Base-by-base conservation (phyloP, 2,329 filamentous ascomycete species). In the Penicillium sp. region DNA sequence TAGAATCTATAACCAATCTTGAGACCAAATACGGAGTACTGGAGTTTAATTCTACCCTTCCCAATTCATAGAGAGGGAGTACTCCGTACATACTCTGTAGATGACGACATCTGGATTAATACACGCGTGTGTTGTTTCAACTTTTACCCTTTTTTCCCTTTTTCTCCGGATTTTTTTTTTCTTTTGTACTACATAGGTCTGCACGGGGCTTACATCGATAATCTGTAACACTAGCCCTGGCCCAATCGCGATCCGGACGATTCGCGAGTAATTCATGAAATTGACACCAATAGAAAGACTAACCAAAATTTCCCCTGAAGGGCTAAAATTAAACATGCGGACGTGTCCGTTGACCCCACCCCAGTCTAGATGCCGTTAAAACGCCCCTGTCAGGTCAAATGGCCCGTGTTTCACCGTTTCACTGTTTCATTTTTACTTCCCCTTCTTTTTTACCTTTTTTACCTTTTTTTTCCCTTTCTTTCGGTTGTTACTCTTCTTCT, bases 301-400 rank as follows among this genome's bases (percentile, higher is more conserved):
- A 33, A 15, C 33, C 33, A 35, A 35, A 45, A 2, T n/a, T 45
- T 17, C 39, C 33, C 55, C 49, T 53, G 49, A 13, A 21, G 39
- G 17, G 29, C 55, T 57, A 57, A 57, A 57, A 36, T 58, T 55
- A 58, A 54, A 54, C 55, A 33, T 55, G 38, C 51, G 50, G 55
- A 58, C 55, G 55, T 54, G 55, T 55, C 55, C 50, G 51, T 55
- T 21, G 19, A 19, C 49, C 53, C 61, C 59, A 63, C 59, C 31
- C 33, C 27, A 47, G 60, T 60, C 62, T 62, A 60, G 60, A 59
- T 59, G 48, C n/a, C 17, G 35, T 53, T 62, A 61, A 66, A 66
- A 63, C 55, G 44, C 57, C 59, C 54, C 56, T 48, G 51, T 42
- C 47, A 48, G 17, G 29, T 15, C 45, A 21, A 57, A 52, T 48